Evolutionary conservation across 441 rosid genomes (phyloP).

Genomic region (Melianthus villosus): DNA sequence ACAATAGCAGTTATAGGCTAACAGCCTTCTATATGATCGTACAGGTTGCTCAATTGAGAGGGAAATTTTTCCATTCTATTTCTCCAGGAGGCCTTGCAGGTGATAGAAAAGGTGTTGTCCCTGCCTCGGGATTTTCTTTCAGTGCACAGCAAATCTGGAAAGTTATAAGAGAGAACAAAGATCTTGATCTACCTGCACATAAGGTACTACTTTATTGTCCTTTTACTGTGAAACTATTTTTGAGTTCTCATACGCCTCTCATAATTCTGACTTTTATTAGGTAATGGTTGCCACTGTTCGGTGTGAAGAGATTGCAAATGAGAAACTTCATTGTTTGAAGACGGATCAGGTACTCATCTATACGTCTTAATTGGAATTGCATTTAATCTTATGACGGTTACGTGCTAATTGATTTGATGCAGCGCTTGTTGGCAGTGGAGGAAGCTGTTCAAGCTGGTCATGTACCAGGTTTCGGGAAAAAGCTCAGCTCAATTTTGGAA

Average conservation of each 20-base stretch:
- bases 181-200: constrained; percentile 79
- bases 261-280: constrained; percentile 22
- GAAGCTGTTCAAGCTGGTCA: constrained; percentile 47
- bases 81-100: constrained; percentile 81
- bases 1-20: constrained; percentile 5
- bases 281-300: constrained; percentile 80
- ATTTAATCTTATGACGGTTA: constrained; percentile 1
- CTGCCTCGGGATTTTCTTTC: constrained; percentile 79
- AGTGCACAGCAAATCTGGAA: constrained; percentile 73
- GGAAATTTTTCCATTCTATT: constrained; percentile 53
- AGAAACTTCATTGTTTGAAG: constrained; percentile 29
- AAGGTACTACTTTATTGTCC: constrained; percentile 24
- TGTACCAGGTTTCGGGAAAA: constrained; percentile 54
- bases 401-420: constrained; percentile 9
- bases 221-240: constrained; percentile 6
- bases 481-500: constrained; percentile 41
- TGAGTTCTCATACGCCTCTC: constrained; percentile 3
- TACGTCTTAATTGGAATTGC: constrained; percentile 5
- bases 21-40: constrained; percentile 10
- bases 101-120: constrained; percentile 58
- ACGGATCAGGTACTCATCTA: constrained; percentile 30
- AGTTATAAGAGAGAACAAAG: constrained; percentile 69
- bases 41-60: constrained; percentile 65
- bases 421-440: constrained; percentile 53
- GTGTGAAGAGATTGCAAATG: constrained; percentile 66